phyloP scores from a whole-genome alignment of 164 flowering plant genomes.

The Magnolia officinalis region DNA sequence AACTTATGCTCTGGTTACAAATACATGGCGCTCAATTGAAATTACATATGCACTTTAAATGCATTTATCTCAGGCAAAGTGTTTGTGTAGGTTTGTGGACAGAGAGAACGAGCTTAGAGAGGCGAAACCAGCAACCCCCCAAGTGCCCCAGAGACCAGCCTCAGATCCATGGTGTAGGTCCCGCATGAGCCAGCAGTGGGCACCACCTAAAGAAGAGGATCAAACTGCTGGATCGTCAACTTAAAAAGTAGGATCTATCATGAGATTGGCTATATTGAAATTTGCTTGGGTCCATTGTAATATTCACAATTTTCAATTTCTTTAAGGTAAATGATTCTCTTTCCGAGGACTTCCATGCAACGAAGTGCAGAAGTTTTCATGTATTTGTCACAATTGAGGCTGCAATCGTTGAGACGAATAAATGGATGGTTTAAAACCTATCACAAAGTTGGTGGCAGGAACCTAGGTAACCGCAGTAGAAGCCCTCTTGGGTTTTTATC shows the following conservation, averaged over 20 bases:
- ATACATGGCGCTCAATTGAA: background rate
- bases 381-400: too few relatives aligned
- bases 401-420: too few relatives aligned
- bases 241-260: background rate
- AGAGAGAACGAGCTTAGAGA: conserved; percentile 94
- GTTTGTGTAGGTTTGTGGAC: conserved; percentile 70
- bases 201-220: conserved; percentile 73
- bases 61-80: background rate
- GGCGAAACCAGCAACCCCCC: conserved; percentile 80
- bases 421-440: too few relatives aligned
- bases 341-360: background rate
- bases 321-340: background rate
- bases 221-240: background rate
- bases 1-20: background rate
- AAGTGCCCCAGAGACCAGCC: conserved; percentile 61
- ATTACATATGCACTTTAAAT: background rate
- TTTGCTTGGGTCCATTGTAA: background rate
- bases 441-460: too few relatives aligned
- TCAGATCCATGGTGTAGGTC: conserved; percentile 93
- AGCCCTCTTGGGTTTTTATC: too few relatives aligned
- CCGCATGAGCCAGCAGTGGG: conserved; percentile 56
- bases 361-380: too few relatives aligned
- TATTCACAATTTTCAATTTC: background rate
- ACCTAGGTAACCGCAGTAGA: too few relatives aligned
- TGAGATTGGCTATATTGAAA: background rate